Evolutionary conservation across 148 eudicot species (phyloP).

Genomic region (Rhododendron ferrugineum): DNA sequence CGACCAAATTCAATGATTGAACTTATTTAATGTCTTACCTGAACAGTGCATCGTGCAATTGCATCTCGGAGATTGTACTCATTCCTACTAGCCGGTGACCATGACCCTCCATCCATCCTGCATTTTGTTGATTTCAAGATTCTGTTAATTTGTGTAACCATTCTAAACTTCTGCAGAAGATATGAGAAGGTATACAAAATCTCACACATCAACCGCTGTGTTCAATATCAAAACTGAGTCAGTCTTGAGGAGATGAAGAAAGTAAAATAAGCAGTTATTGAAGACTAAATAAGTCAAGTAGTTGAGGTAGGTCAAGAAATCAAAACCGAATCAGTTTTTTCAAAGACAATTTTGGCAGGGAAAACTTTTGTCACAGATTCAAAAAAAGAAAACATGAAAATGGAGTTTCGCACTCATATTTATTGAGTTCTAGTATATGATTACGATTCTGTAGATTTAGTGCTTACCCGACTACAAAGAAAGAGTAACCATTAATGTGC

Average conservation of each 20-base stretch:
- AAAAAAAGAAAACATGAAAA: not conserved
- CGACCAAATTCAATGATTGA: not conserved
- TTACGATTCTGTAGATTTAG: not conserved
- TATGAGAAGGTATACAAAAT: not conserved
- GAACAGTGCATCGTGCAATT: slow-evolving; percentile 64
- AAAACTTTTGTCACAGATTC: not conserved
- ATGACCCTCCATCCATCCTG: slow-evolving; percentile 95
- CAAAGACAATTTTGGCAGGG: not conserved
- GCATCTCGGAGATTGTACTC: slow-evolving; percentile 91
- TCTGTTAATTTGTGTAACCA: not conserved
- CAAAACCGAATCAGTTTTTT: not conserved
- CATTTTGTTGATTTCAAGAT: slow-evolving; percentile 5
- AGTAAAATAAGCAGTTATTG: not conserved
- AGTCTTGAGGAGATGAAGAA: not conserved
- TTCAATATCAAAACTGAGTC: not conserved
- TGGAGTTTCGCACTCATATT: no score
- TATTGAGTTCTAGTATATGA: not conserved
- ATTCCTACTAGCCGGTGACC: slow-evolving; percentile 65
- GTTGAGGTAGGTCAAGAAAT: not conserved
- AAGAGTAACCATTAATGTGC: slow-evolving; percentile 80
- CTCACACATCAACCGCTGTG: not conserved
- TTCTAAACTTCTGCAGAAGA: not conserved
- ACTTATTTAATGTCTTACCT: slow-evolving; percentile 34
- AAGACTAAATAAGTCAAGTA: not conserved
- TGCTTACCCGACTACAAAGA: slow-evolving; percentile 94